These are phyloP conservation scores for Jacaranda copaia DNA, from an alignment of 257 asterid genomes.

Conservation along the genomic window DNA sequence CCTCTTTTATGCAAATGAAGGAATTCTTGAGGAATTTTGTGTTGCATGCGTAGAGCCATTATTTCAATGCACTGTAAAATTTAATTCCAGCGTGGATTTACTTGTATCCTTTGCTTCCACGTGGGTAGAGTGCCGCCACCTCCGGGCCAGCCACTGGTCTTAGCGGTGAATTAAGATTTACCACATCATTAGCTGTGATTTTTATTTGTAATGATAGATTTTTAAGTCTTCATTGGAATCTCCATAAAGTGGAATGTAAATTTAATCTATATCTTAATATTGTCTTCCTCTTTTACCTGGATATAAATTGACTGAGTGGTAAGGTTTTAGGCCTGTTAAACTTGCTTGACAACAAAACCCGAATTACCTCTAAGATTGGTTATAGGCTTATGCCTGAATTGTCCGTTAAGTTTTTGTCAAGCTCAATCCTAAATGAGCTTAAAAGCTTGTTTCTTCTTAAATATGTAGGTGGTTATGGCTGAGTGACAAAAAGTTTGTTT, in stretches of 20 bases:
- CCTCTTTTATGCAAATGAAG: neutral
- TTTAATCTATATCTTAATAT: neutral
- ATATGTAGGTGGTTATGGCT: neutral
- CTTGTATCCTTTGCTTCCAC: too few species aligned
- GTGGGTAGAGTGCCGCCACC: too few species aligned
- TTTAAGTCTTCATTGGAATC: slow-evolving; percentile 1
- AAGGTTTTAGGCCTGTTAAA: neutral
- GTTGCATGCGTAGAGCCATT: slow-evolving; percentile 36
- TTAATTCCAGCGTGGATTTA: neutral
- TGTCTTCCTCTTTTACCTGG: neutral
- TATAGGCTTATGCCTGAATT: neutral
- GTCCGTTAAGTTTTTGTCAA: neutral
- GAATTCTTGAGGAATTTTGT: neutral
- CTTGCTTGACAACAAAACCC: neutral
- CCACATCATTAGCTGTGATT: neutral
- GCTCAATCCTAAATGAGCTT: neutral
- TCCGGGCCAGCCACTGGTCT: neutral
- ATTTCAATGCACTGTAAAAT: slow-evolving; percentile 17
- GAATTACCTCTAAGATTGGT: neutral
- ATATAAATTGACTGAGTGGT: neutral
- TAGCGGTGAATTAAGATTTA: neutral
- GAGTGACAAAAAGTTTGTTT: neutral
- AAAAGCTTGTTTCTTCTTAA: neutral
- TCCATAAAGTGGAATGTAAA: neutral
- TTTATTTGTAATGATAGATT: neutral